Percentiles rank a stretch among this genome's conserved stretches.
These are phyloP conservation scores for Paramecium caudatum DNA, from an alignment of 73 alveolate genomes.

Conservation along the genomic window DNA sequence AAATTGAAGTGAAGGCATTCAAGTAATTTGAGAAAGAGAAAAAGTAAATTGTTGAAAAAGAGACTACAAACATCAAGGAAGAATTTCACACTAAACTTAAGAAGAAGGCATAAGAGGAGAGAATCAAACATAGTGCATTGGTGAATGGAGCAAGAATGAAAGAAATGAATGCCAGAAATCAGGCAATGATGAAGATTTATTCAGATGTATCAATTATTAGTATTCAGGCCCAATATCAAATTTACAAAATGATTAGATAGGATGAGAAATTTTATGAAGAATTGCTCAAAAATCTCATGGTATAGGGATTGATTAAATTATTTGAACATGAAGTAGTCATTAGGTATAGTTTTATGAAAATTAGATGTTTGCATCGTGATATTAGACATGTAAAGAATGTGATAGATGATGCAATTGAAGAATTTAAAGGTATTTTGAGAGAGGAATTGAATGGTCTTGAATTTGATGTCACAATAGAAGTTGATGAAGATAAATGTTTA, in stretches of 20 bases:
- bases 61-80: constrained; percentile 43
- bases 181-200: constrained; percentile 72
- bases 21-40: constrained; percentile 75
- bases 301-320: constrained; percentile 73
- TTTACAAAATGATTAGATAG: constrained; percentile 58
- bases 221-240: constrained; percentile 63
- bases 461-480: constrained; percentile 53
- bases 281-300: constrained; percentile 68
- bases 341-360: not conserved
- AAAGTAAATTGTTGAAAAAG: constrained; percentile 71
- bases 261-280: constrained; percentile 74
- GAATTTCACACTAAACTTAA: constrained; percentile 41
- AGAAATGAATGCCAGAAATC: constrained; percentile 73
- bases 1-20: constrained; percentile 74
- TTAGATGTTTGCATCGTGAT: constrained; percentile 69
- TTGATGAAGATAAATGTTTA: constrained; percentile 68
- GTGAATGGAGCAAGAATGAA: constrained; percentile 66
- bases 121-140: constrained; percentile 70
- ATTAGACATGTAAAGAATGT: constrained; percentile 33
- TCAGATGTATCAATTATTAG: constrained; percentile 54
- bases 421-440: constrained; percentile 55
- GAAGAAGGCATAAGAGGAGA: constrained; percentile 60
- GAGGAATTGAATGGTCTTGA: constrained; percentile 63
- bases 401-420: constrained; percentile 60
- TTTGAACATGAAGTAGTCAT: constrained; percentile 70